A percentile compares a stretch with the other conserved stretches of the same genome.
Conservation (phyloP, 371 early-diverging fungal species). For the Saksenaea oblongispora region DNA sequence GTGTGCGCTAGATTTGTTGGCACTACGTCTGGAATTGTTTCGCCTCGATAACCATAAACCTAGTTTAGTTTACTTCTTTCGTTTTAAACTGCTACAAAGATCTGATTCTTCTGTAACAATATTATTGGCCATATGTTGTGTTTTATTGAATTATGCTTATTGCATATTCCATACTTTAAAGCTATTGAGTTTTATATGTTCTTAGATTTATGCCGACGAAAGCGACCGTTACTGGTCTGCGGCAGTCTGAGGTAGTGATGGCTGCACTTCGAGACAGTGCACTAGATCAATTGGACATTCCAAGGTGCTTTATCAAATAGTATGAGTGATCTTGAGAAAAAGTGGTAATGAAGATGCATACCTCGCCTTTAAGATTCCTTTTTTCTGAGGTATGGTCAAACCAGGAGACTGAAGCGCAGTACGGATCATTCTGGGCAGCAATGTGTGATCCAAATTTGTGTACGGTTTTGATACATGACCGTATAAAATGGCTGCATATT, state of each 20-base stretch:
- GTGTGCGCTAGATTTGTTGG: too few relatives aligned
- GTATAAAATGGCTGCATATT: conserved; percentile 40
- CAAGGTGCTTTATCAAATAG: not conserved
- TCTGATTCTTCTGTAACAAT: too few relatives aligned
- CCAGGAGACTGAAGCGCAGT: conserved; percentile 59
- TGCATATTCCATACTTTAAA: not conserved
- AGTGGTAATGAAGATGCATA: not conserved
- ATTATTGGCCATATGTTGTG: too few relatives aligned
- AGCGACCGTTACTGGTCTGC: not conserved
- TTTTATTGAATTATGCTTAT: too few relatives aligned
- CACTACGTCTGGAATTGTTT: too few relatives aligned
- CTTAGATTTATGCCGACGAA: not conserved
- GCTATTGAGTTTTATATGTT: not conserved
- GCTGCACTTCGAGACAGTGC: conserved; percentile 4
- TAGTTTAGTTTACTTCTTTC: too few relatives aligned
- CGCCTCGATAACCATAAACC: too few relatives aligned
- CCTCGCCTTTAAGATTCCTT: conserved; percentile 25
- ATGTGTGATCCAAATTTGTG: conserved; percentile 42
- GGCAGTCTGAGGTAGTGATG: not conserved
- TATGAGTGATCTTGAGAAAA: not conserved
- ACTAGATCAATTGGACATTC: conserved; percentile 13
- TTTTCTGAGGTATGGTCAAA: conserved; percentile 66
- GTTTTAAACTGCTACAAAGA: too few relatives aligned
- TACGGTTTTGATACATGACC: conserved; percentile 45
- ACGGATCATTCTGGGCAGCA: conserved; percentile 55